A percentile compares a stretch with the other conserved stretches of the same genome.
Conservation (phyloP, 2,329 filamentous ascomycete genomes). For the Monosporascus sp. region DNA sequence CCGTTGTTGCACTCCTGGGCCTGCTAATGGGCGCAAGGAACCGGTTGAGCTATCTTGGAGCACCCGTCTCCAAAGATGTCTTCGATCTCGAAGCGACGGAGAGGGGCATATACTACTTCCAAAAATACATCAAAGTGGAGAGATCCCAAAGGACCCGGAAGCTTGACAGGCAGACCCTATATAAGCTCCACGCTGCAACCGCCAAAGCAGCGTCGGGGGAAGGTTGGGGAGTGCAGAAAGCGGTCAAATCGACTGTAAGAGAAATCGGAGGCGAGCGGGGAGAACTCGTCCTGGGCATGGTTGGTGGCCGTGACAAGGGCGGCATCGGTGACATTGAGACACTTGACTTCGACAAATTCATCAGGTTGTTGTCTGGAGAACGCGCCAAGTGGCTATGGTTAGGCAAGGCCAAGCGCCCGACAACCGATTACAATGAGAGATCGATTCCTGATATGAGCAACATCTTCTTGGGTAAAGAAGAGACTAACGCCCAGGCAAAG, state of each 20-base stretch:
- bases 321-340: slow-evolving; percentile 92
- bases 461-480: slow-evolving; percentile 53
- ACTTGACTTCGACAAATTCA: slow-evolving; percentile 78
- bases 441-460: slow-evolving; percentile 40
- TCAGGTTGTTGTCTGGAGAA: slow-evolving; percentile 72
- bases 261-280: slow-evolving; percentile 91
- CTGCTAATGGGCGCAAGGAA: slow-evolving; percentile 88
- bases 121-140: slow-evolving; percentile 79
- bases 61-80: slow-evolving; percentile 81
- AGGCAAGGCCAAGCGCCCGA: slow-evolving; percentile 72
- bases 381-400: slow-evolving; percentile 92
- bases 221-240: slow-evolving; percentile 86
- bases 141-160: slow-evolving; percentile 71
- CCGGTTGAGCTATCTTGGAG: slow-evolving; percentile 76
- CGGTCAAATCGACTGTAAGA: slow-evolving; percentile 90
- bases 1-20: slow-evolving; percentile 80
- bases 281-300: slow-evolving; percentile 93
- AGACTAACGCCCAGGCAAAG: slow-evolving; percentile 40
- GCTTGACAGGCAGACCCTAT: slow-evolving; percentile 77
- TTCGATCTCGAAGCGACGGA: slow-evolving; percentile 83
- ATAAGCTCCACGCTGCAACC: slow-evolving; percentile 74
- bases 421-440: slow-evolving; percentile 40
- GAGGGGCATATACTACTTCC: slow-evolving; percentile 79
- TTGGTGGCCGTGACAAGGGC: slow-evolving; percentile 78
- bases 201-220: slow-evolving; percentile 86